phyloP scores from a whole-genome alignment of 2,329 filamentous ascomycete species.

The Ceratocystis colombiana region DNA sequence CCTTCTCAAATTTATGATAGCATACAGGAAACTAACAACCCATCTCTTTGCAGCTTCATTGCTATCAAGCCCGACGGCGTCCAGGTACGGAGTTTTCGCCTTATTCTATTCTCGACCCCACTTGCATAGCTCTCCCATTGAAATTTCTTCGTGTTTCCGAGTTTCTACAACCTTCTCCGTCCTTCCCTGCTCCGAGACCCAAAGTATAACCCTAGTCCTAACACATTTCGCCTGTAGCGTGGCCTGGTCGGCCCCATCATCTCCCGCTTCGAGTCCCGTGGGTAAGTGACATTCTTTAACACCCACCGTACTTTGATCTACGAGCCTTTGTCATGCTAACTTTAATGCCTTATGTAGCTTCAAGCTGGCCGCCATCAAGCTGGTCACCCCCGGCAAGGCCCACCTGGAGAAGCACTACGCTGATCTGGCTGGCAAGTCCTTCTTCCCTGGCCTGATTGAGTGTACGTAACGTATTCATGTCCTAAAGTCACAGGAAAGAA shows the following conservation, averaged over 20 bases:
- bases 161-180: slow-evolving; percentile 22
- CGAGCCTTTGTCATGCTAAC: neutral
- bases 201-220: slow-evolving; percentile 19
- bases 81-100: slow-evolving; percentile 57
- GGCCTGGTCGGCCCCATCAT: slow-evolving; percentile 97
- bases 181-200: slow-evolving; percentile 18
- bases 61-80: slow-evolving; percentile 99
- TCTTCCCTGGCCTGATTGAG: slow-evolving; percentile 88
- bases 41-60: slow-evolving; percentile 66
- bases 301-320: neutral
- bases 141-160: slow-evolving; percentile 5
- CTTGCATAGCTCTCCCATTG: neutral
- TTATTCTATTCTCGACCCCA: neutral
- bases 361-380: slow-evolving; percentile 98
- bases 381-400: slow-evolving; percentile 75
- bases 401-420: slow-evolving; percentile 98
- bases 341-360: slow-evolving; percentile 47
- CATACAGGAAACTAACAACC: slow-evolving; percentile 10
- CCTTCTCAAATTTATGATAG: slow-evolving; percentile 23
- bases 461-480: slow-evolving; percentile 50
- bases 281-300: slow-evolving; percentile 43
- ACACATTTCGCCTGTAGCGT: slow-evolving; percentile 48
- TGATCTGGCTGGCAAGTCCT: slow-evolving; percentile 86
- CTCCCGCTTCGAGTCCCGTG: slow-evolving; percentile 93
- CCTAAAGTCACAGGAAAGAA: too few relatives aligned